These are phyloP conservation scores for Verticillium zaregamsianum DNA, from an alignment of 2,329 filamentous ascomycete genomes.

Conservation along the genomic window DNA sequence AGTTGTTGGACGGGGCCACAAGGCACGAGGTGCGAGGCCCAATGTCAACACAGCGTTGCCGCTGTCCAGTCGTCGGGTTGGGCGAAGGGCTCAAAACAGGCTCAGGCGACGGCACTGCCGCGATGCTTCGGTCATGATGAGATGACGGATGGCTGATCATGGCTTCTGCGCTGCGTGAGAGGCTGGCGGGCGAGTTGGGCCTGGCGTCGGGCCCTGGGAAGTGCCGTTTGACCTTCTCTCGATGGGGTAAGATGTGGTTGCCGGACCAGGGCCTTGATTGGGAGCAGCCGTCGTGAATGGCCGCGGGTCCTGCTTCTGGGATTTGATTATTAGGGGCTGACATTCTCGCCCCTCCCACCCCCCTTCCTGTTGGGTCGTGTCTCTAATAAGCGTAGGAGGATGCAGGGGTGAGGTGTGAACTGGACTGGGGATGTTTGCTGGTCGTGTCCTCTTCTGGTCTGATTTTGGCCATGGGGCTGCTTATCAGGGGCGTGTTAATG, in stretches of 20 bases:
- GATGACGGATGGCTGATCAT: background rate
- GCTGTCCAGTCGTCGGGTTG: background rate
- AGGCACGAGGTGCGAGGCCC: background rate
- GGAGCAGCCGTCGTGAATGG: background rate
- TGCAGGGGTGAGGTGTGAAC: background rate
- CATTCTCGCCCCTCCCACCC: background rate
- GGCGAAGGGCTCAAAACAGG: background rate
- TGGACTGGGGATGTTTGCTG: background rate
- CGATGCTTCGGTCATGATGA: background rate
- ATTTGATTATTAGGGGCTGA: background rate
- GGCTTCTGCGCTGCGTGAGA: background rate
- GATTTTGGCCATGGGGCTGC: background rate
- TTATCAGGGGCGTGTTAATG: background rate
- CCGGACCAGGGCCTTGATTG: background rate
- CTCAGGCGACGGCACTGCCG: background rate
- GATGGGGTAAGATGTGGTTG: background rate
- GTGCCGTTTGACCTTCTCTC: slow-evolving; percentile 3
- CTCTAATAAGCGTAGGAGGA: background rate
- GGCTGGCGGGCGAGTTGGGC: background rate
- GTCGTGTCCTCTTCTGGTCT: background rate
- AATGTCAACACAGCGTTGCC: background rate
- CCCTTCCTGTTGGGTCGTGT: background rate
- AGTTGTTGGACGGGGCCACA: background rate
- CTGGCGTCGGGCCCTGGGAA: background rate
- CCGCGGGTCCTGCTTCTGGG: background rate